A percentile compares a stretch with the other conserved stretches of the same genome.
Evolutionary conservation across 2,329 filamentous ascomycete species (phyloP).

Genomic region (Fusarium denticulatum): DNA sequence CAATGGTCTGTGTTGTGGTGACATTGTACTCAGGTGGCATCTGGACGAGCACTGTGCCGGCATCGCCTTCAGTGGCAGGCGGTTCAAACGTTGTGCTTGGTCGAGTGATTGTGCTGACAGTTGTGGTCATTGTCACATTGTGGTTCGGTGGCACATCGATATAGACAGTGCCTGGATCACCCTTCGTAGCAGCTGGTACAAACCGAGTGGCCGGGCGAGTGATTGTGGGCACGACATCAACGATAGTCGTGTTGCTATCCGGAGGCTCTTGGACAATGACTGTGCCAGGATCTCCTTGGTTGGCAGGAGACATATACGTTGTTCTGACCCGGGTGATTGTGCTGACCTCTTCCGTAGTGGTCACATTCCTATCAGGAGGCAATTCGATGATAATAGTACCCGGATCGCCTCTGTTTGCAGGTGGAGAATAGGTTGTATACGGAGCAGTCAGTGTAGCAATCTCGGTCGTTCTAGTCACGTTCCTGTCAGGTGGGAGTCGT

Average conservation of each 20-base stretch:
- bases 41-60: constrained; percentile 15
- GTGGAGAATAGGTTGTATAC: constrained; percentile 11
- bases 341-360: constrained; percentile 1
- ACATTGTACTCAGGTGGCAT: constrained; percentile 20
- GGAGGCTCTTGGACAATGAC: constrained; percentile 19
- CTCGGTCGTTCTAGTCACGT: constrained; percentile 9
- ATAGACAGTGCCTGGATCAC: constrained; percentile 20
- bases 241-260: constrained; percentile 17
- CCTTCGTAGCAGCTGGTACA: background rate
- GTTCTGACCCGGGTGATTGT: background rate
- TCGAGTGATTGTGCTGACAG: constrained; percentile 20
- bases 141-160: constrained; percentile 19
- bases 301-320: constrained; percentile 9
- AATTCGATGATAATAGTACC: constrained; percentile 19
- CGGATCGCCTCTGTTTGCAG: constrained; percentile 8
- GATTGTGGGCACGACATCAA: constrained; percentile 9
- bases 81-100: constrained; percentile 18
- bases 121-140: constrained; percentile 20
- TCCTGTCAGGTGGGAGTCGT: constrained; percentile 4
- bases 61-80: constrained; percentile 15
- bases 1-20: constrained; percentile 11
- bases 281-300: constrained; percentile 20
- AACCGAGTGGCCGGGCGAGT: constrained; percentile 12
- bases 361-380: constrained; percentile 19
- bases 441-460: constrained; percentile 2